phyloP scores from a whole-genome alignment of 2,329 filamentous ascomycete genomes.

The Xylaria sp. region DNA sequence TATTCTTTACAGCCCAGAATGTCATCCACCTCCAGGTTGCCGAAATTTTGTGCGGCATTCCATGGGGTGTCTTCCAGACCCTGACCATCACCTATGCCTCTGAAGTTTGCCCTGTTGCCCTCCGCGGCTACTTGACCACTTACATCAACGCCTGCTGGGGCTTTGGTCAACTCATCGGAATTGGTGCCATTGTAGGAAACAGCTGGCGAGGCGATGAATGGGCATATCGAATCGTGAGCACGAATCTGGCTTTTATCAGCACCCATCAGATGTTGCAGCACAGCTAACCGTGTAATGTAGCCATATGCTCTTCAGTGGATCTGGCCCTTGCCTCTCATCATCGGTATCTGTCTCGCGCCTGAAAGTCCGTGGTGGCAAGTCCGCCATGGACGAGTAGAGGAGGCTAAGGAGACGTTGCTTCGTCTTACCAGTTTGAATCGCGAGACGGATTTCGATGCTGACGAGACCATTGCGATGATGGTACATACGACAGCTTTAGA shows the following conservation, averaged over 20 bases:
- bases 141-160: conserved; percentile 77
- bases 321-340: conserved; percentile 63
- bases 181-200: conserved; percentile 67
- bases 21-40: conserved; percentile 54
- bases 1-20: conserved; percentile 61
- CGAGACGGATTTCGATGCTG: conserved; percentile 69
- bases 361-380: conserved; percentile 75
- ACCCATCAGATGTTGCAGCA: not conserved
- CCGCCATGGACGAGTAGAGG: conserved; percentile 56
- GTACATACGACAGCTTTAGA: conserved; percentile 80
- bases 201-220: conserved; percentile 60
- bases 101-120: conserved; percentile 66
- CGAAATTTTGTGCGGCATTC: conserved; percentile 59
- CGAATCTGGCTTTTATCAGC: not conserved
- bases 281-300: conserved; percentile 19
- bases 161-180: conserved; percentile 67
- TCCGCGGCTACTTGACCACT: conserved; percentile 63
- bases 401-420: conserved; percentile 61
- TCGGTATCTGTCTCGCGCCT: conserved; percentile 63
- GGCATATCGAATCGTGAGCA: conserved; percentile 50
- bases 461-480: conserved; percentile 90
- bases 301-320: conserved; percentile 74
- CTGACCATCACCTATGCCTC: conserved; percentile 62
- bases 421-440: conserved; percentile 58
- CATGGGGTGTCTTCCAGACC: conserved; percentile 56